phyloP scores from a whole-genome alignment of 2,329 filamentous ascomycete genomes.

The Allantophomopsis lycopodina region DNA sequence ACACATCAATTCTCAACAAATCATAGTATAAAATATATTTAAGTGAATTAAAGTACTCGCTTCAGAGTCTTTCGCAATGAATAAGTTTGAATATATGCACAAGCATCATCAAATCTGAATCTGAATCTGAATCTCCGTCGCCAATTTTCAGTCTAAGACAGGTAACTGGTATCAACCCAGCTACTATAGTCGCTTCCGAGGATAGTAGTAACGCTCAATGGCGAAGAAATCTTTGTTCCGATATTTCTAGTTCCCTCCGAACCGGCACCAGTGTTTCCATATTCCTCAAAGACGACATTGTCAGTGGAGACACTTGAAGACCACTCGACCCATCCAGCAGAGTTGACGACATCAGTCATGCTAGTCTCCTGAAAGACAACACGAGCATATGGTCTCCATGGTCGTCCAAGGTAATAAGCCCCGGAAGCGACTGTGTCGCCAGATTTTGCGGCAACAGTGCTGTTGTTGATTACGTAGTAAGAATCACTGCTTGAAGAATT shows the following conservation, averaged over 20 bases:
- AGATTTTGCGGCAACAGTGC: constrained; percentile 26
- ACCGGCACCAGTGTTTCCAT: constrained; percentile 35
- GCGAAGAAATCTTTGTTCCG: constrained; percentile 21
- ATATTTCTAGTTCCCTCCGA: constrained; percentile 32
- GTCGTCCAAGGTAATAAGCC: constrained; percentile 34
- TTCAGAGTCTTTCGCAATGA: too few species aligned
- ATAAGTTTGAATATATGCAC: too few species aligned
- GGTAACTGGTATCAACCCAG: constrained; percentile 29
- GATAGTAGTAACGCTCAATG: constrained; percentile 28
- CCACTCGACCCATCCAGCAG: constrained; percentile 36
- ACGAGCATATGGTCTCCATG: constrained; percentile 34
- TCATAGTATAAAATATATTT: too few species aligned
- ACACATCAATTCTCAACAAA: too few species aligned
- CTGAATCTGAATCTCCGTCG: too few species aligned
- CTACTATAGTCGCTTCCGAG: constrained; percentile 27
- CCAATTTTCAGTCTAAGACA: constrained; percentile 6
- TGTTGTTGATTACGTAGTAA: constrained; percentile 43
- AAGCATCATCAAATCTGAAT: too few species aligned
- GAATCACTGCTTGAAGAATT: constrained; percentile 22
- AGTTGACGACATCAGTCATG: constrained; percentile 33
- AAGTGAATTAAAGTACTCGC: too few species aligned
- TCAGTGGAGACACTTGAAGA: constrained; percentile 25
- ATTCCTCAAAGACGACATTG: constrained; percentile 36
- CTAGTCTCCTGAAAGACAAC: constrained; percentile 34
- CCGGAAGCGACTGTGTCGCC: constrained; percentile 23